Base-by-base conservation (phyloP, 1,284 basidiomycete genomes). In the Sanghuangporus baumii region DNA sequence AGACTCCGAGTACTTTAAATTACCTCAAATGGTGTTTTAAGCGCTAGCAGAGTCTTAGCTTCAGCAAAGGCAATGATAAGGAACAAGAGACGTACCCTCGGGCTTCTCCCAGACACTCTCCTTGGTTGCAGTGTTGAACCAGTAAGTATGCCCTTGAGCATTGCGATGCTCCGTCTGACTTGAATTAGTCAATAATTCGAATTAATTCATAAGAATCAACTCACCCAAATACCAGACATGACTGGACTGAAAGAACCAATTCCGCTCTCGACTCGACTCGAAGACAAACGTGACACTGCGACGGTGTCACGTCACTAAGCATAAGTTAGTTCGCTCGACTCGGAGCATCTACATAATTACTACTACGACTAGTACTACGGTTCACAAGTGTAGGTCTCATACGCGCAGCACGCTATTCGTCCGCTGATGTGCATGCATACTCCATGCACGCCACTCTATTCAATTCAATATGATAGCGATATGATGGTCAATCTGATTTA, bases 101-200 rank as follows among this genome's bases (percentile, higher is more conserved):
- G 90, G 91, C 70, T 93, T 93, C 75, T 93, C 90, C 90, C 90
- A 93, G 64, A 93, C 91, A 74, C 90, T 93, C 70, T 90, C 87
- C 67, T 84, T 82, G 0, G 85, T 87, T 11, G 76, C 79, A 0
- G 89, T 87, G 69, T 93, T 92, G 76, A 91, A 93, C 91, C 91
- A 93, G 68, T 93, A 93, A 0, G 89, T 91, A 8, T 91, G 81
- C 34, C 91, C 91, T 71, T 93, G 91, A 6, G 89, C 88, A 75
- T 93, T 93, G 20, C 72, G 66, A 59, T 74, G 73, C 59, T 74
- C 73, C 12, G 73, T 69, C 73, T 73, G 37, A 54, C 2, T 8
- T 37, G 16, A 34, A 11, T 18, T 36, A n/a, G 43, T 34, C 5
- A 5, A 38, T 9, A 4, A 58, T 26, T 7, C 50, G 14, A 18